phyloP scores from a whole-genome alignment of 768 basidiomycete species.

The Suillus plorans region DNA sequence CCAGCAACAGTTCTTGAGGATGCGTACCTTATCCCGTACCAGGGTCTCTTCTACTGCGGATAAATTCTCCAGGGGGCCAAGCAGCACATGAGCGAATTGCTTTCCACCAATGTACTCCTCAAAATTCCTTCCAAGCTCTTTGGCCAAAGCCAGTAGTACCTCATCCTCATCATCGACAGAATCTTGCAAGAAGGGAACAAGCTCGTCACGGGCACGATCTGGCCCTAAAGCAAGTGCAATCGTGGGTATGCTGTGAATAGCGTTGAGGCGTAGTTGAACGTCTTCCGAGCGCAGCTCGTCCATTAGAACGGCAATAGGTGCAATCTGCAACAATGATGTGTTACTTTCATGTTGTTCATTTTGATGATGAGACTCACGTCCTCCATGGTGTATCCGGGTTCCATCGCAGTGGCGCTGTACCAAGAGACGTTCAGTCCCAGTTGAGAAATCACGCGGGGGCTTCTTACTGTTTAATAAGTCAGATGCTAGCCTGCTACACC shows the following conservation, averaged over 20 bases:
- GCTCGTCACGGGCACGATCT: constrained; percentile 91
- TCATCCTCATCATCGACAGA: constrained; percentile 99
- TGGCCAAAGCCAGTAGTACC: constrained; percentile 91
- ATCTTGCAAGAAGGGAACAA: constrained; percentile 96
- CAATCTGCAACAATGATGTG: constrained; percentile 53
- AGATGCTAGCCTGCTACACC: constrained; percentile 2
- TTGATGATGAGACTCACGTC: constrained; percentile 49
- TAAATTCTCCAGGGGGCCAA: constrained; percentile 92
- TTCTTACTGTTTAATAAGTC: not conserved
- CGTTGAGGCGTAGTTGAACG: constrained; percentile 92
- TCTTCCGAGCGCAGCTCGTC: constrained; percentile 98
- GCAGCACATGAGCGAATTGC: constrained; percentile 80
- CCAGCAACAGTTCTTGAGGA: not conserved
- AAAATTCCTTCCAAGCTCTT: constrained; percentile 90
- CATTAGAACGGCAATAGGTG: constrained; percentile 95
- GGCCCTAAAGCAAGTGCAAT: constrained; percentile 96
- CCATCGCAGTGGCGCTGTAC: constrained; percentile 46
- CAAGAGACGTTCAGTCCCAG: constrained; percentile 1
- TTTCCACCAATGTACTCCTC: constrained; percentile 94
- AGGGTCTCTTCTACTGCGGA: constrained; percentile 97
- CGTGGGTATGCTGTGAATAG: constrained; percentile 95
- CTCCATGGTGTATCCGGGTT: constrained; percentile 62
- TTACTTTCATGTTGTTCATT: constrained; percentile 22
- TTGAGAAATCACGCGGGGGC: constrained; percentile 1
- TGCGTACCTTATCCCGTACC: constrained; percentile 89